Evolutionary conservation across 306 rosid species (phyloP), one percentile per base, ranked within the genome.

Genomic region (Vigna reflexopilosa): DNA sequence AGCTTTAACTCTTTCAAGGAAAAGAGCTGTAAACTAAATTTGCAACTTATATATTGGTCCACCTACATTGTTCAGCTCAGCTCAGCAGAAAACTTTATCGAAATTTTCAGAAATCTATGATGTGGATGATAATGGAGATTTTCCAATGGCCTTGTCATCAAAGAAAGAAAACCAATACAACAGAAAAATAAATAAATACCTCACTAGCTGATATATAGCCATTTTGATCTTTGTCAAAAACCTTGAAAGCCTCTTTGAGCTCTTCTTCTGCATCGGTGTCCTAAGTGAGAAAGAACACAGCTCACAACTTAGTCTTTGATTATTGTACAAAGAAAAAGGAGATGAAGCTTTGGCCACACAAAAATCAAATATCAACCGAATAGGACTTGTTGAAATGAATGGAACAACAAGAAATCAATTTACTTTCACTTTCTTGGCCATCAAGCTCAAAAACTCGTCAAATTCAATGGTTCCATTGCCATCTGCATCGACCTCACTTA

Each of bases 381-480:
- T 62, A 36, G 55, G 14, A 6, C 4, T 63, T 28, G 4, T 40
- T 55, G 54, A 19, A n/a, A 54, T 7, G 54, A 76, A 61, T 24
- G 47, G 1, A 69, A 51, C 17, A 4, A 5, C 61, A 74, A 6
- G 32, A 72, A 40, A 67, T 49, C 5, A 2, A 11, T 11, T 77
- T 88, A 93, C 99, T 88, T 90, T 93, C 38, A 93, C 86, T 89
- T 93, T 96, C 80, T 84, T 90, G 54, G 97, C 98, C 99, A 96
- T 96, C 55, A 93, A 85, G 83, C 78, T 87, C 76, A 96, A 78
- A 83, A 96, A 96, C 88, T 96, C 99, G 5, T 88, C 84, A 74
- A 96, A 96, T 44, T 96, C 99, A 20, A 93, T 96, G n/a, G 98
- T 96, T 42, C 99, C 99, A 75, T 93, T 93, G 66, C 98, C 98